phyloP scores from a whole-genome alignment of 2,329 filamentous ascomycete genomes.

The Karstenula rhodostoma region DNA sequence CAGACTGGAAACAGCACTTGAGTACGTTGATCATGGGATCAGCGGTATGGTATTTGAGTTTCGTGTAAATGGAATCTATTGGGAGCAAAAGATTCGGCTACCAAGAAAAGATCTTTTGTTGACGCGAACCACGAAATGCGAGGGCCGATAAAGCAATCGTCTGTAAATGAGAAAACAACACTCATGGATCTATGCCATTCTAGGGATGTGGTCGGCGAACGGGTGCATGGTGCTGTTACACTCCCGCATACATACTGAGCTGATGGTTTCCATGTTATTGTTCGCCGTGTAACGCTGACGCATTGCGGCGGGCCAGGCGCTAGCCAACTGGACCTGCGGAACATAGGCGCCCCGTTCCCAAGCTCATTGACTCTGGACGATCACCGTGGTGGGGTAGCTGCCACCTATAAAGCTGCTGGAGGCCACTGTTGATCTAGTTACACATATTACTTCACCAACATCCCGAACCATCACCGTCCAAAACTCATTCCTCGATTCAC shows the following conservation, averaged over 20 bases:
- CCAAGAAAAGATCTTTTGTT: background rate
- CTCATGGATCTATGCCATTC: background rate
- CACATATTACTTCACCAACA: background rate
- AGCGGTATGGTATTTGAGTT: slow-evolving; percentile 1
- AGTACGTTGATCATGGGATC: background rate
- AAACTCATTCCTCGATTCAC: background rate
- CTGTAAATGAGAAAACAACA: background rate
- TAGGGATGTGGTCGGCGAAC: background rate
- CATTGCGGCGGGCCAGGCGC: slow-evolving; percentile 6
- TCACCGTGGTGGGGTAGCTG: slow-evolving; percentile 13
- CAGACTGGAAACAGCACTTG: background rate
- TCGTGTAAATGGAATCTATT: background rate
- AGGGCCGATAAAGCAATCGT: background rate
- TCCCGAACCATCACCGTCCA: background rate
- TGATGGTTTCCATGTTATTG: background rate
- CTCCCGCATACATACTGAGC: background rate
- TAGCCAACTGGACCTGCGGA: slow-evolving; percentile 5
- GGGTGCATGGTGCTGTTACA: background rate
- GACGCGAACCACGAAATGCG: too few species aligned
- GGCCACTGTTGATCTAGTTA: background rate
- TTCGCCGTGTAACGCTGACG: background rate
- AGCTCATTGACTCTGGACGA: background rate
- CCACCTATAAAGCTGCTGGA: slow-evolving; percentile 1
- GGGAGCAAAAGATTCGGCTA: background rate
- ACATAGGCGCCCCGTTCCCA: background rate